These are phyloP conservation scores for Fagopyrum esculentum DNA, from an alignment of 148 eudicot genomes.

Conservation along the genomic window DNA sequence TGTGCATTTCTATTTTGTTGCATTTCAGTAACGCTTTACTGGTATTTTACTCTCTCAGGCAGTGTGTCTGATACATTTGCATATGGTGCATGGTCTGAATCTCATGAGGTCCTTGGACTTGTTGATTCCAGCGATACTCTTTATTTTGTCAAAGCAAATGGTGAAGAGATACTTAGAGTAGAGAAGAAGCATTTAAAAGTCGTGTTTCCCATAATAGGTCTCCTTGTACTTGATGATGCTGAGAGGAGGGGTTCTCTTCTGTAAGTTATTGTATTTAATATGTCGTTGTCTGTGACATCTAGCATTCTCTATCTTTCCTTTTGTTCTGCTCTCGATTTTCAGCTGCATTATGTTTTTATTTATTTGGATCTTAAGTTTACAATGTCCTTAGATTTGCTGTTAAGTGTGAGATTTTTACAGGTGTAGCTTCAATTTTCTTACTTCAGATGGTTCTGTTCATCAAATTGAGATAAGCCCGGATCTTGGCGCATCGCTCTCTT, in stretches of 20 bases:
- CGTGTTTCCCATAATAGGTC: conserved; percentile 48
- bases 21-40: neutral
- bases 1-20: neutral
- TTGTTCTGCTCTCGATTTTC: neutral
- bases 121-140: conserved; percentile 57
- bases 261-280: conserved; percentile 42
- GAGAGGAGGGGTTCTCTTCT: conserved; percentile 45
- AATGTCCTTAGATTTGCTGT: neutral
- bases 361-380: neutral
- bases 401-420: conserved; percentile 37
- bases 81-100: conserved; percentile 85
- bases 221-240: conserved; percentile 47
- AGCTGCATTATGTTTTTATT: neutral
- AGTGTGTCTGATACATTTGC: conserved; percentile 35
- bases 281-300: neutral
- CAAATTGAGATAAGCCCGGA: conserved; percentile 79
- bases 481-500: conserved; percentile 58
- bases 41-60: conserved; percentile 37
- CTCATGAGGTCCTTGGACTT: conserved; percentile 80
- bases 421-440: conserved; percentile 71
- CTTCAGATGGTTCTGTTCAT: conserved; percentile 76
- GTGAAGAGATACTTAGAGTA: conserved; percentile 80
- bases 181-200: conserved; percentile 53
- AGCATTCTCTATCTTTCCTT: neutral
- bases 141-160: conserved; percentile 78